Evolutionary conservation across 306 rosid genomes (phyloP).

Genomic region (Styphnolobium japonicum): DNA sequence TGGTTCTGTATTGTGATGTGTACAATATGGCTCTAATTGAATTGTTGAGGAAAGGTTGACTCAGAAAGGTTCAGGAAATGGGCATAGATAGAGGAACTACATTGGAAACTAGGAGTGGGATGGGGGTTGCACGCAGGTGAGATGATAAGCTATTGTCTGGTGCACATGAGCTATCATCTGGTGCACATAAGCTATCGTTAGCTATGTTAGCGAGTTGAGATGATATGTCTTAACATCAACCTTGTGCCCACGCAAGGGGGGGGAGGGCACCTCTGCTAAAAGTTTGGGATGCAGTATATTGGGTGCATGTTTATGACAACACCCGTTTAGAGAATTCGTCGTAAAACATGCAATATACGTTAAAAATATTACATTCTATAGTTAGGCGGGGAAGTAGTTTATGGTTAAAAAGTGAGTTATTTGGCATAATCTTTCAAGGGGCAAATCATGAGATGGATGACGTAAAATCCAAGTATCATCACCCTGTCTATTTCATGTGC

Average conservation of each 20-base stretch:
- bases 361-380: background rate
- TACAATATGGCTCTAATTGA: background rate
- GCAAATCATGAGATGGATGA: background rate
- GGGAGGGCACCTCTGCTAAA: background rate
- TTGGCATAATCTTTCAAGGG: background rate
- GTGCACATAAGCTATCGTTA: background rate
- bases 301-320: background rate
- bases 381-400: background rate
- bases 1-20: background rate
- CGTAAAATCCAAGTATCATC: background rate
- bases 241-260: background rate
- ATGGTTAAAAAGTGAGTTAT: background rate
- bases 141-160: too few relatives aligned
- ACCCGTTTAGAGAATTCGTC: background rate
- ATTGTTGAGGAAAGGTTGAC: background rate
- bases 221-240: background rate
- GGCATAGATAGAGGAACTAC: background rate
- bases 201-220: background rate
- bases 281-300: background rate
- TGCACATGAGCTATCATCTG: background rate
- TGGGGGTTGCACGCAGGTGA: background rate
- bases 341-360: background rate
- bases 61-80: background rate
- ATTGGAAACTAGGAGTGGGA: background rate
- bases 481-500: background rate